Conservation (phyloP, 2,329 filamentous ascomycete genomes). For the Botrytis hyacinthi region DNA sequence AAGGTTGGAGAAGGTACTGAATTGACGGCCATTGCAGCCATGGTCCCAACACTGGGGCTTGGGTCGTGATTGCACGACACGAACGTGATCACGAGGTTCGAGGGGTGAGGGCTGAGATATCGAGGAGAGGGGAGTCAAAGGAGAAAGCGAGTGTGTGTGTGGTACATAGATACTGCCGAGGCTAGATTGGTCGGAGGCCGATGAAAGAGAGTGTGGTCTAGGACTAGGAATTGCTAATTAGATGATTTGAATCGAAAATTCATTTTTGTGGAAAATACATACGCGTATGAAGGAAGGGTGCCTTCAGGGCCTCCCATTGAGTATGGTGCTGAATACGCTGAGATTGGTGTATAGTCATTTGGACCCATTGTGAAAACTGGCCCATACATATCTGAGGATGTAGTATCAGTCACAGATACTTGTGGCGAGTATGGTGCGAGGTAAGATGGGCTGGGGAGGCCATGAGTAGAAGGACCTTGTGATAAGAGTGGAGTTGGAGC, state of each 20-base stretch:
- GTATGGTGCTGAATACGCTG: constrained; percentile 35
- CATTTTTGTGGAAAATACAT: constrained; percentile 16
- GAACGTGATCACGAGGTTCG: constrained; percentile 48
- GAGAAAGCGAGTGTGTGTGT: constrained; percentile 25
- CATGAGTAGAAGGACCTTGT: constrained; percentile 31
- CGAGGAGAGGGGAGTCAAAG: constrained; percentile 3
- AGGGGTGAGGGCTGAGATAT: constrained; percentile 11
- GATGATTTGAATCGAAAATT: background rate
- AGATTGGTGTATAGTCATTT: constrained; percentile 33
- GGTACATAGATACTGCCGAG: constrained; percentile 28
- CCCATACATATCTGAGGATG: constrained; percentile 36
- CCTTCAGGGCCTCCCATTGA: constrained; percentile 26
- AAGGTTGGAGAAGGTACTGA: constrained; percentile 94
- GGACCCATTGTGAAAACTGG: constrained; percentile 37
- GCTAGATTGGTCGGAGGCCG: constrained; percentile 34
- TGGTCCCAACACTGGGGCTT: constrained; percentile 98
- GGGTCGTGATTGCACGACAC: constrained; percentile 74
- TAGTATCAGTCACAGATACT: constrained; percentile 26
- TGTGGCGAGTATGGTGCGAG: constrained; percentile 35
- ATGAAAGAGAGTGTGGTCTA: constrained; percentile 36
- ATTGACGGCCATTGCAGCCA: constrained; percentile 91
- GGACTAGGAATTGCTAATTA: constrained; percentile 22
- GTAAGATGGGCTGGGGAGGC: constrained; percentile 34
- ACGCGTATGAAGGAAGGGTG: constrained; percentile 34
- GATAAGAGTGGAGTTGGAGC: constrained; percentile 38